Percentiles rank a stretch among this genome's conserved stretches.
These are phyloP conservation scores for Aspergillus homomorphus DNA, from an alignment of 495 filamentous ascomycete genomes.

Conservation along the genomic window DNA sequence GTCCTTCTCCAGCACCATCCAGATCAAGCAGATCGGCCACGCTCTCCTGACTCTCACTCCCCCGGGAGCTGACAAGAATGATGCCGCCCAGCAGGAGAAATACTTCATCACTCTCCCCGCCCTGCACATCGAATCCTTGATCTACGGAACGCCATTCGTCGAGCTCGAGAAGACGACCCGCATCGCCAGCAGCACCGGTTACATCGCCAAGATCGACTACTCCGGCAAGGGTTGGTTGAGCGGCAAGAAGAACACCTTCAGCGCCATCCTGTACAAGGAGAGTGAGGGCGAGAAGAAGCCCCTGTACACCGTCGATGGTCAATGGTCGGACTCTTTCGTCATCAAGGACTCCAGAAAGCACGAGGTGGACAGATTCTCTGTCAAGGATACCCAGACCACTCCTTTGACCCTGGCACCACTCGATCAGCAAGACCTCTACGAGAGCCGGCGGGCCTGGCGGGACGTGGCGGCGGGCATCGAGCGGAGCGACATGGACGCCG, in stretches of 20 bases:
- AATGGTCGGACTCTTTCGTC: conserved; percentile 84
- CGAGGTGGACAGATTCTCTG: conserved; percentile 67
- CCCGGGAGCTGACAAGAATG: conserved; percentile 47
- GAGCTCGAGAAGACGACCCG: conserved; percentile 80
- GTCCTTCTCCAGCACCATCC: conserved; percentile 86
- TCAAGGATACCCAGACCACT: conserved; percentile 57
- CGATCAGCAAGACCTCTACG: conserved; percentile 80
- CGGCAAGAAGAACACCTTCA: conserved; percentile 93
- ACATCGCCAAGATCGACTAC: conserved; percentile 89
- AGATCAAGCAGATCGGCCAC: conserved; percentile 94
- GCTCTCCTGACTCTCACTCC: conserved; percentile 75
- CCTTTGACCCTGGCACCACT: conserved; percentile 69
- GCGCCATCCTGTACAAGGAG: conserved; percentile 68
- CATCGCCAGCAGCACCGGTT: conserved; percentile 83
- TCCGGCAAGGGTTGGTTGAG: conserved; percentile 88
- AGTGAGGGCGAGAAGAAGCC: conserved; percentile 74
- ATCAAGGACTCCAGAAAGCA: conserved; percentile 74
- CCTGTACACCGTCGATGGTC: conserved; percentile 81
- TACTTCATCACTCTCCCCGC: conserved; percentile 90
- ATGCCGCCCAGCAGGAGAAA: conserved; percentile 54
- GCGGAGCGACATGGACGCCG: conserved; percentile 78
- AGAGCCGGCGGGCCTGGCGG: conserved; percentile 84
- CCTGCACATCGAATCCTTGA: conserved; percentile 90
- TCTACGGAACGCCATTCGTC: conserved; percentile 86
- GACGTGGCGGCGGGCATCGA: conserved; percentile 78